Evolutionary conservation across 768 basidiomycete species (phyloP), one percentile per base, ranked within the genome.

Genomic region (Suillus subaureus): DNA sequence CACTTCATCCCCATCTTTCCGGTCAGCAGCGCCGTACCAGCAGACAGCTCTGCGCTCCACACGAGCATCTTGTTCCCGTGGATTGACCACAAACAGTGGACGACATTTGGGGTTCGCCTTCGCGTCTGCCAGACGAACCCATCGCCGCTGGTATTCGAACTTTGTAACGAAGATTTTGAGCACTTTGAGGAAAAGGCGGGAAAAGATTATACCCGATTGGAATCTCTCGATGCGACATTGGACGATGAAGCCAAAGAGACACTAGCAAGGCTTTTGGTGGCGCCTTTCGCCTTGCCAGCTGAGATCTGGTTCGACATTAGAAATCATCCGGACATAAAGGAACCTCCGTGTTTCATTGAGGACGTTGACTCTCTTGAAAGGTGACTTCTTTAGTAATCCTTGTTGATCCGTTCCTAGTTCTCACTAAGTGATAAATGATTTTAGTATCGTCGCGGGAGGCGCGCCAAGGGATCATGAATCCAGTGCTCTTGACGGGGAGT

Each of bases 251-350:
- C 60, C 39, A 31, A 42, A 26, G 45, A 40, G 21, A 49, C 28
- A 8, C 40, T 69, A 54, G 56, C 61, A 8, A 68, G 55, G 31
- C 65, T 69, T 56, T 40, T 55, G 35, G 65, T 70, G 11, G 64
- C 72, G 7, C 39, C 63, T 2, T 18, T 55, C 43, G 64, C 69
- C 49, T 65, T 73, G 39, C 69, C 72, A 35, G 69, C 67, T 23
- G 56, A 65, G 49, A 68, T 73, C 31, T 78, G 74, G 75, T 68
- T 70, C 43, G 73, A 78, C 61, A 67, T 77, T 28, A 67, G 66
- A 39, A 67, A 64, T 23, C 63, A 68, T 37, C 67, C 62, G 45
- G 56, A 57, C 37, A 66, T 62, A 47, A 68, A 63, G 35, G 66
- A 70, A 13, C 71, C 71, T 12, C 8, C 6, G n/a, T 54, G 67